A percentile compares a stretch with the other conserved stretches of the same genome.
Evolutionary conservation across 192 early-diverging fungal genomes (phyloP).

Genomic region (Jimgerdemannia flammicorona): DNA sequence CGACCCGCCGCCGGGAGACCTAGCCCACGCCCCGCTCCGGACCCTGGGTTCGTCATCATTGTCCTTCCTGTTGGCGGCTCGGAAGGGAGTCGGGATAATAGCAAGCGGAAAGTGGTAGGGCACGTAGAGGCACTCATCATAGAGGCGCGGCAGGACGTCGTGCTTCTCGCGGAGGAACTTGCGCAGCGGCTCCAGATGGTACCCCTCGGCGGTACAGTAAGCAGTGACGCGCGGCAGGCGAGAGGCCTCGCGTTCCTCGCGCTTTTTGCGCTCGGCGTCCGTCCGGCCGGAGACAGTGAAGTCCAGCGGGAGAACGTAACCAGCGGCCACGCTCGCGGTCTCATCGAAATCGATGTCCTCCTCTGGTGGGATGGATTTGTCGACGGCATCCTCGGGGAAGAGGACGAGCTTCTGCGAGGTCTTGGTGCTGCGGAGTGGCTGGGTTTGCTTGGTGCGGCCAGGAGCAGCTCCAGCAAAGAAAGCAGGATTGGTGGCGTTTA

Average conservation of each 20-base stretch:
- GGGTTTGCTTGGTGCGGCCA: slow-evolving; percentile 30
- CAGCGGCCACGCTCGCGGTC: not conserved
- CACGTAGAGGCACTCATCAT: slow-evolving; percentile 53
- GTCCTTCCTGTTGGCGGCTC: not conserved
- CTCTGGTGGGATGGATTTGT: slow-evolving; percentile 2
- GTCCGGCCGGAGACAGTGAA: slow-evolving; percentile 28
- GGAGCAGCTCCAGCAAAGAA: not conserved
- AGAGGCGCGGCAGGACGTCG: slow-evolving; percentile 45
- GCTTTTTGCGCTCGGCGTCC: slow-evolving; percentile 49
- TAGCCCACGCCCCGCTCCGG: slow-evolving; percentile 26
- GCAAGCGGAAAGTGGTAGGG: slow-evolving; percentile 53
- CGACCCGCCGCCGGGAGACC: slow-evolving; percentile 43
- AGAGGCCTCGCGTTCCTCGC: slow-evolving; percentile 43
- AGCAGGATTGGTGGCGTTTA: not conserved
- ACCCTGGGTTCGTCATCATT: slow-evolving; percentile 25
- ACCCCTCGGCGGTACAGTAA: slow-evolving; percentile 72
- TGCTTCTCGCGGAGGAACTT: slow-evolving; percentile 43
- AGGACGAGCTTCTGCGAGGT: slow-evolving; percentile 87
- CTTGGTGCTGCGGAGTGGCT: slow-evolving; percentile 81
- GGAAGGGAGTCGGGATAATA: not conserved
- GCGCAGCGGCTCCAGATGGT: slow-evolving; percentile 38
- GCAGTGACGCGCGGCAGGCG: slow-evolving; percentile 62
- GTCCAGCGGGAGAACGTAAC: not conserved
- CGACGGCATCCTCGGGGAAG: slow-evolving; percentile 52
- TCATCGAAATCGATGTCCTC: slow-evolving; percentile 22